Percentiles rank a stretch among this genome's conserved stretches.
These are phyloP conservation scores for Helianthus annuus DNA, from an alignment of 129 eudicot species.

Conservation along the genomic window HanXRQr2.0-SUNRISE NC_035443.2:159480469-159480968, in stretches of 20 bases:
- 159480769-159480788: constrained; percentile 11
- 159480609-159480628: no score
- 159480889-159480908: no score
- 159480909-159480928: no score
- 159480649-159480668: constrained; percentile 10
- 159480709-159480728: constrained; percentile 23
- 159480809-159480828: no score
- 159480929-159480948: no score
- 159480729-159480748: constrained; percentile 22
- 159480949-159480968: no score
- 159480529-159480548: not conserved
- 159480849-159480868: no score
- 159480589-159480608: no score
- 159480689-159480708: not conserved
- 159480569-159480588: no score
- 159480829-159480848: no score
- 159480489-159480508: not conserved
- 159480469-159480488: not conserved
- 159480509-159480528: not conserved
- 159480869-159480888: no score
- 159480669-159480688: not conserved
- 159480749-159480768: constrained; percentile 17
- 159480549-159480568: not conserved
- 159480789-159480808: no score
- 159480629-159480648: constrained; percentile 1